Evolutionary conservation across 495 filamentous ascomycete genomes (phyloP), one percentile per base, ranked within the genome.

Genomic region (Aspergillus egyptiacus): DNA sequence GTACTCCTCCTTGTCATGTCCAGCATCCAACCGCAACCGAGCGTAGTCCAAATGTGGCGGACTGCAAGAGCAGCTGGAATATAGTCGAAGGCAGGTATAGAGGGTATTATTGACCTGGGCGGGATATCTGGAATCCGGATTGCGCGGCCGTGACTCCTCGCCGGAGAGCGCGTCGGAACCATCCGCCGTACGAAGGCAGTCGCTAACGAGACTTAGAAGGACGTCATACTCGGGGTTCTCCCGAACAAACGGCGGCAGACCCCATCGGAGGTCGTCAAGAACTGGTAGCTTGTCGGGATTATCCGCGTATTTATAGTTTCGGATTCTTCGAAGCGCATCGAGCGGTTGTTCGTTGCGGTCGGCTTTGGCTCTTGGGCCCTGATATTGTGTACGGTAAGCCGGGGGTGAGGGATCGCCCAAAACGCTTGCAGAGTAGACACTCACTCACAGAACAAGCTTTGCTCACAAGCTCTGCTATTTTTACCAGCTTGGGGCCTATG

Each of bases 401-500:
- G 31, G 3, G 31, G n/a, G 31, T 27, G 25, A 27, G 25, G 10
- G 10, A 27, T n/a, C n/a, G n/a, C n/a, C n/a, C n/a, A 27, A 10
- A 27, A 27, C 5, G 5, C 5, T 10, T 27, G 25, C 5, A 27
- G 10, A 27, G 5, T 5, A 27, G 36, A 13, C 22, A 32, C 24
- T 15, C 10, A 50, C 48, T 25, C 10, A 37, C 35, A 20, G 27
- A 35, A 36, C 37, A 50, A 10, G 48, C 48, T 20, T 36, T 43
- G 19, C 44, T 30, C 0, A 43, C 39, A 14, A 50, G 27, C 38
- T 36, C 28, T 17, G 14, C 17, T 17, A 50, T 43, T 19, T 43
- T 35, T 2, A 43, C 1, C 8, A 50, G 28, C 18, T 42, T 36
- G 22, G n/a, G 17, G 19, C 15, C 19, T 3, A n/a, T 18, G 9